Evolutionary conservation across 2,329 filamentous ascomycete species (phyloP).

Genomic region (Fusarium torulosum): DNA sequence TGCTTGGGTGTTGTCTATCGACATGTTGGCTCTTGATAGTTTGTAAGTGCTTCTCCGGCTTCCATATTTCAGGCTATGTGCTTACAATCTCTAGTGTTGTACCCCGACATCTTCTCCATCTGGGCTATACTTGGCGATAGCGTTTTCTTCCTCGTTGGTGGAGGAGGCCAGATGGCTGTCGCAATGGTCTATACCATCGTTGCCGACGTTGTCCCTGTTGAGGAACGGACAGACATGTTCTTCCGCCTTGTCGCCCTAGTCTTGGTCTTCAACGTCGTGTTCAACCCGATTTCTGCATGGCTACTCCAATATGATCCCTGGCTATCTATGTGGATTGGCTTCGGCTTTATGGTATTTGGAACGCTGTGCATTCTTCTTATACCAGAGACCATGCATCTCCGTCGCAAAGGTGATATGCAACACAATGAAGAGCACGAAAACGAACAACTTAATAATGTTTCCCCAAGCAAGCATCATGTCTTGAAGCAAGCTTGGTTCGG

Average conservation of each 20-base stretch:
- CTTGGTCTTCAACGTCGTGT: constrained; percentile 55
- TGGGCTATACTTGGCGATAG: constrained; percentile 55
- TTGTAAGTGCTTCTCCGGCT: constrained; percentile 43
- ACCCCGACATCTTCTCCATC: constrained; percentile 56
- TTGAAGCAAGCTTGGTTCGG: constrained; percentile 46
- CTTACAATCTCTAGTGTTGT: constrained; percentile 50
- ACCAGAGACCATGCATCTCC: constrained; percentile 59
- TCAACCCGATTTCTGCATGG: constrained; percentile 57
- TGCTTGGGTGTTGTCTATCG: constrained; percentile 51
- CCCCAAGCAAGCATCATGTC: constrained; percentile 27
- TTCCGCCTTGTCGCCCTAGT: constrained; percentile 56
- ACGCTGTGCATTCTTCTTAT: constrained; percentile 51
- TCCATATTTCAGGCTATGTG: rapidly evolving
- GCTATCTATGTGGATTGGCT: constrained; percentile 55
- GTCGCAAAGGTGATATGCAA: constrained; percentile 48
- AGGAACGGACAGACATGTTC: constrained; percentile 56
- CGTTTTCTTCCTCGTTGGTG: constrained; percentile 57
- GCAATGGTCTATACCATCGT: constrained; percentile 62
- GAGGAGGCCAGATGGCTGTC: constrained; percentile 54
- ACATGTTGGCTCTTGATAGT: constrained; percentile 50
- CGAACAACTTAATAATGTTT: background rate
- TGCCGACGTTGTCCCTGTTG: constrained; percentile 58
- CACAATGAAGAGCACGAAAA: constrained; percentile 16
- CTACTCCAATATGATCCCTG: constrained; percentile 57
- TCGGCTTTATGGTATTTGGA: constrained; percentile 49